A percentile compares a stretch with the other conserved stretches of the same genome.
phyloP scores from a whole-genome alignment of 371 early-diverging fungal species.

The Mucor sp. region DNA sequence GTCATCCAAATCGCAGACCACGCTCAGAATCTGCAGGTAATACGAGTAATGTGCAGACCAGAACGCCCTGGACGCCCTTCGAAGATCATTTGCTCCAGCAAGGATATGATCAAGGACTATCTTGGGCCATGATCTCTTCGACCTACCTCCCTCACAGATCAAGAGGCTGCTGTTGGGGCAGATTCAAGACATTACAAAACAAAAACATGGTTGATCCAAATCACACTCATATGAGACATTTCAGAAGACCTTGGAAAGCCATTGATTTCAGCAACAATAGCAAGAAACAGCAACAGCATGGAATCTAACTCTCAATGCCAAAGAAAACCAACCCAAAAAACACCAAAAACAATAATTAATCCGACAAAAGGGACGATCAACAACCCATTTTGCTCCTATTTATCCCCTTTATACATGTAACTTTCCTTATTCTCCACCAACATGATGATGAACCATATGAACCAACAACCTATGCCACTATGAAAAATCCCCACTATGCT shows the following conservation, averaged over 20 bases:
- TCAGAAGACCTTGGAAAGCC: slow-evolving; percentile 33
- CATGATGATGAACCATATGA: background rate
- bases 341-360: slow-evolving; percentile 13
- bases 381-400: slow-evolving; percentile 1
- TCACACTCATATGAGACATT: slow-evolving; percentile 28
- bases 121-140: slow-evolving; percentile 54
- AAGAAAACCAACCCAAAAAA: slow-evolving; percentile 1
- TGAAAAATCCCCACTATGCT: slow-evolving; percentile 3
- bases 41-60: slow-evolving; percentile 37
- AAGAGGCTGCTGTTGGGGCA: slow-evolving; percentile 55
- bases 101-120: slow-evolving; percentile 48
- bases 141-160: slow-evolving; percentile 52
- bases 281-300: background rate
- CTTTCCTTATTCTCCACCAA: background rate
- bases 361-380: slow-evolving; percentile 12
- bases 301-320: background rate
- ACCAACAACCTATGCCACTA: background rate
- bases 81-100: slow-evolving; percentile 51
- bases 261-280: slow-evolving; percentile 20
- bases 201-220: slow-evolving; percentile 30
- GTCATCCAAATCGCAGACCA: slow-evolving; percentile 21
- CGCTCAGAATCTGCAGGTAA: slow-evolving; percentile 26
- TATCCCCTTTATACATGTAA: slow-evolving; percentile 6
- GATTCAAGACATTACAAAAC: slow-evolving; percentile 51
- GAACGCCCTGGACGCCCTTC: slow-evolving; percentile 52